Evolutionary conservation across 352 stramenopile species (phyloP).

Genomic region (Globisporangium apiculatum): DNA sequence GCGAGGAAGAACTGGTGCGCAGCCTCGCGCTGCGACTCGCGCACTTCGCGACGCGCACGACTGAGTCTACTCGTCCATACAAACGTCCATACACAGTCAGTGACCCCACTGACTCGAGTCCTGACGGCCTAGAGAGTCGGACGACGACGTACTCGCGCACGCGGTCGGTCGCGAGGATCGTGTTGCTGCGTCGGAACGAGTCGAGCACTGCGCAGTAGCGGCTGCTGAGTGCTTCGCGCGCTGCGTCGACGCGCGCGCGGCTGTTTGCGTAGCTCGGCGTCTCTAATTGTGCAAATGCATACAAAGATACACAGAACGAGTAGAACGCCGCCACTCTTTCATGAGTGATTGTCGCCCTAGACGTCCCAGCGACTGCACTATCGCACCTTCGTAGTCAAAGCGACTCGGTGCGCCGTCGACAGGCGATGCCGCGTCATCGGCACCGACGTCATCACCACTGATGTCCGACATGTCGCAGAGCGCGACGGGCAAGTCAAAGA

Average conservation of each 20-base stretch:
- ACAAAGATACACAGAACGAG: constrained; percentile 6
- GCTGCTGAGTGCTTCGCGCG: constrained; percentile 43
- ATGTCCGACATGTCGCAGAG: too few species aligned
- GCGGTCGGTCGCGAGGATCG: constrained; percentile 43
- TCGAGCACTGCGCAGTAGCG: constrained; percentile 48
- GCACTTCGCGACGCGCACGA: constrained; percentile 17
- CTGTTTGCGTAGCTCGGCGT: constrained; percentile 44
- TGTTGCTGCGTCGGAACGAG: constrained; percentile 49
- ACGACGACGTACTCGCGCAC: constrained; percentile 51
- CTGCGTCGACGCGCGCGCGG: constrained; percentile 45
- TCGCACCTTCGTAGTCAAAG: constrained; percentile 10
- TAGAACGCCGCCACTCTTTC: too few species aligned
- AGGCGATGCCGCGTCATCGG: constrained; percentile 13
- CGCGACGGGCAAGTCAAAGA: constrained; percentile 45
- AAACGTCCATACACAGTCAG: too few species aligned
- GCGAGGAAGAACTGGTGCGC: constrained; percentile 52
- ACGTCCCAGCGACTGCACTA: too few species aligned
- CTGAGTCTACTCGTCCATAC: constrained; percentile 2
- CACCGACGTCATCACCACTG: constrained; percentile 1
- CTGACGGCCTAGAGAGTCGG: too few species aligned
- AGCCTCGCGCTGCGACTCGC: constrained; percentile 56
- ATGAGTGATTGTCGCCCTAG: too few species aligned
- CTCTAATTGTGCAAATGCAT: too few species aligned
- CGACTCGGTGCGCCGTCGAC: constrained; percentile 13
- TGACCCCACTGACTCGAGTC: too few species aligned